These are phyloP conservation scores for Tardiomyces digboiensis DNA, from an alignment of 1,139 yeast species.

Conservation along the genomic window DNA sequence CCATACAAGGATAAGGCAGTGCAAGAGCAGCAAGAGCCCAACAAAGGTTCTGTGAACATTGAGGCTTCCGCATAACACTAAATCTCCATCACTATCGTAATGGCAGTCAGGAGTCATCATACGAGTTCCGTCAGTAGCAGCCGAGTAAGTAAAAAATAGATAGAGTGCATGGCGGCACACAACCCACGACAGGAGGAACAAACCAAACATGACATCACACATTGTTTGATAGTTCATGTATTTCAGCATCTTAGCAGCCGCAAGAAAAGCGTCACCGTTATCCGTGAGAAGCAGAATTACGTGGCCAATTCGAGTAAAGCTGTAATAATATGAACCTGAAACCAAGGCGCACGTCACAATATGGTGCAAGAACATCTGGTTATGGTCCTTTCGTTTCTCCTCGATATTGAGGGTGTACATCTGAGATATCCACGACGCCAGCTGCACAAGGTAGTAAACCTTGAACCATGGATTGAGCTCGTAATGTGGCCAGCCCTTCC, in stretches of 20 bases:
- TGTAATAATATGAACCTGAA: constrained; percentile 62
- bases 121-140: constrained; percentile 18
- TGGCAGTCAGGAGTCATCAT: constrained; percentile 18
- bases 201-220: constrained; percentile 63
- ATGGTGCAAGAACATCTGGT: constrained; percentile 85
- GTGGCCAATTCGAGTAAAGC: constrained; percentile 73
- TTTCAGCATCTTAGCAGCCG: constrained; percentile 68
- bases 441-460: constrained; percentile 59
- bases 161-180: constrained; percentile 64
- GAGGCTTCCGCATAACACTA: constrained; percentile 53
- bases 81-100: constrained; percentile 15
- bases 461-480: constrained; percentile 38
- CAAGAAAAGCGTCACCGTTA: constrained; percentile 61
- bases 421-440: constrained; percentile 77
- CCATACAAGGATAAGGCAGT: constrained; percentile 63
- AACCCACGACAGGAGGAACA: constrained; percentile 65
- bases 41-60: constrained; percentile 35
- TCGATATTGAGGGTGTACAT: constrained; percentile 69
- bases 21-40: constrained; percentile 53
- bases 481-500: constrained; percentile 72
- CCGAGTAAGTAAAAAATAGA: constrained; percentile 39
- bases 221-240: constrained; percentile 50
- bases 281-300: constrained; percentile 76
- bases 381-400: constrained; percentile 69
- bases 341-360: constrained; percentile 64